Evolutionary conservation across 805 yeast species (phyloP).

Genomic region (Saccharomyces mikatae): DNA sequence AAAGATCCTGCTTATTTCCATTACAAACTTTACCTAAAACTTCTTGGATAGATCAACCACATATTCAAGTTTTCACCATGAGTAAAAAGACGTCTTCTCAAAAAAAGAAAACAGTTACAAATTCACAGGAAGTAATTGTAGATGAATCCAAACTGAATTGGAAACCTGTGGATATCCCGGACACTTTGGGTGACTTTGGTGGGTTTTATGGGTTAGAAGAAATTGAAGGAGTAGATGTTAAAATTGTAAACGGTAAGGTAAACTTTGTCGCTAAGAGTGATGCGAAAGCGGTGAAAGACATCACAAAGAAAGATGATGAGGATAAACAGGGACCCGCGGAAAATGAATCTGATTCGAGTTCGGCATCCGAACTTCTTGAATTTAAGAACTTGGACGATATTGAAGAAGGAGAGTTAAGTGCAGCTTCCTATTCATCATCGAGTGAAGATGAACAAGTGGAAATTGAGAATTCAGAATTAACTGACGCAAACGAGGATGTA

Average conservation of each 20-base stretch:
- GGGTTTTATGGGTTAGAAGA: slow-evolving; percentile 93
- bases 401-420: slow-evolving; percentile 26
- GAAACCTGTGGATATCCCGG: slow-evolving; percentile 79
- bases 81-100: neutral
- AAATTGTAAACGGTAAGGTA: slow-evolving; percentile 59
- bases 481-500: slow-evolving; percentile 7
- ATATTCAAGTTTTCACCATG: neutral
- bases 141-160: slow-evolving; percentile 52
- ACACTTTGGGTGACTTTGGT: slow-evolving; percentile 75
- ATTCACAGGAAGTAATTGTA: slow-evolving; percentile 26
- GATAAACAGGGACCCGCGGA: slow-evolving; percentile 6
- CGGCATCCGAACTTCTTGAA: slow-evolving; percentile 18
- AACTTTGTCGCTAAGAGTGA: slow-evolving; percentile 40
- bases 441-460: slow-evolving; percentile 19
- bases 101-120: neutral
- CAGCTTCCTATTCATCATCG: slow-evolving; percentile 14
- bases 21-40: neutral
- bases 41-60: neutral
- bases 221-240: slow-evolving; percentile 84
- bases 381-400: slow-evolving; percentile 29
- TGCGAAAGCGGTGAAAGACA: slow-evolving; percentile 10
- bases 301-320: slow-evolving; percentile 14
- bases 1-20: neutral
- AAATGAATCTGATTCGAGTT: slow-evolving; percentile 8
- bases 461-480: slow-evolving; percentile 8